Evolutionary conservation across 345 rosid species (phyloP).

Genomic region (Arabis alpina): DNA sequence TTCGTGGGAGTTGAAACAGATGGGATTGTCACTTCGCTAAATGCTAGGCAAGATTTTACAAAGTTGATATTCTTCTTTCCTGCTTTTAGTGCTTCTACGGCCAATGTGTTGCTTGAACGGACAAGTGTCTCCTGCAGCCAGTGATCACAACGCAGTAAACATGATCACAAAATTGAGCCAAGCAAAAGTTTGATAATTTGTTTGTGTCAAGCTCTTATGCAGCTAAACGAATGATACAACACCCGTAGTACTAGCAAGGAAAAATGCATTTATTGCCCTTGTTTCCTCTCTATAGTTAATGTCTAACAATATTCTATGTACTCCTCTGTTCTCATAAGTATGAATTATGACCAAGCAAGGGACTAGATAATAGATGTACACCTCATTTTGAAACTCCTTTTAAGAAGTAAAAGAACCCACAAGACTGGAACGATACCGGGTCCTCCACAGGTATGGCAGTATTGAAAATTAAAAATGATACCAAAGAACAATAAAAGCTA

Average conservation of each 20-base stretch:
- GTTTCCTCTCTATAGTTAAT: too few relatives aligned
- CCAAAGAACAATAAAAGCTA: conserved; percentile 24
- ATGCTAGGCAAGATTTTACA: conserved; percentile 84
- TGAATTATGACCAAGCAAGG: conserved; percentile 10
- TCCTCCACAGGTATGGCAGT: conserved; percentile 25
- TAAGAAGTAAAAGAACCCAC: neutral
- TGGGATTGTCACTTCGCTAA: conserved; percentile 88
- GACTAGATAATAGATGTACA: conserved; percentile 17
- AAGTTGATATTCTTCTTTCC: conserved; percentile 52
- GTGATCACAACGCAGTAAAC: conserved; percentile 26
- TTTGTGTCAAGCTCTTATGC: conserved; percentile 5
- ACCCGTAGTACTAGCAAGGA: conserved; percentile 18
- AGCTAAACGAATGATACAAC: conserved; percentile 2
- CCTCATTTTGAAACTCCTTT: neutral
- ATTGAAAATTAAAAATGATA: conserved; percentile 10
- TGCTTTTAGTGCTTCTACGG: conserved; percentile 63
- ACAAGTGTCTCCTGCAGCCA: conserved; percentile 78
- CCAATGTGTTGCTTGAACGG: conserved; percentile 79
- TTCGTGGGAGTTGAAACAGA: conserved; percentile 56
- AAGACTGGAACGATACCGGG: conserved; percentile 19
- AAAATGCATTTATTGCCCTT: neutral
- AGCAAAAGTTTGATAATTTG: conserved; percentile 2
- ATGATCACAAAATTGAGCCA: conserved; percentile 18
- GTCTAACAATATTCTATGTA: too few relatives aligned
- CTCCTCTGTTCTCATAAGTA: neutral